Conservation (phyloP, 192 early-diverging fungal species). For the Coemansia sp. region DNA sequence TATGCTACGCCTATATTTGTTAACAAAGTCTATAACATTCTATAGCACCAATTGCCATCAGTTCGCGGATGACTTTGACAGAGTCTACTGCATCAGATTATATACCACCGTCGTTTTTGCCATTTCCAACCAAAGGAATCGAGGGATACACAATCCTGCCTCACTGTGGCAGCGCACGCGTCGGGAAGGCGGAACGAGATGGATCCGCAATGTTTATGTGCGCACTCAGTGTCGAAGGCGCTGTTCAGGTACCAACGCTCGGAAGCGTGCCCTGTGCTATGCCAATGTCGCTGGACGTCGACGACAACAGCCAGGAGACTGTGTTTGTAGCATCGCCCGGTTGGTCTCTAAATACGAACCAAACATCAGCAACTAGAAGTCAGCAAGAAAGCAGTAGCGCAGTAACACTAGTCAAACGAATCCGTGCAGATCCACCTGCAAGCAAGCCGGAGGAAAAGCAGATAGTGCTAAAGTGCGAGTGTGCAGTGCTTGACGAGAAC, state of each 20-base stretch:
- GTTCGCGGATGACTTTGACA: constrained; percentile 20
- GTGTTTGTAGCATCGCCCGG: constrained; percentile 31
- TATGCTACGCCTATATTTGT: not conserved
- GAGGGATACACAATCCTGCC: constrained; percentile 27
- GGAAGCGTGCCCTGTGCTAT: constrained; percentile 20
- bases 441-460: no score
- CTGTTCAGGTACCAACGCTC: constrained; percentile 27
- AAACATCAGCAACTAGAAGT: not conserved
- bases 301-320: constrained; percentile 16
- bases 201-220: constrained; percentile 22
- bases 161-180: constrained; percentile 34
- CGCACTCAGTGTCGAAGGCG: constrained; percentile 37
- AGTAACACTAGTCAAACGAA: no score
- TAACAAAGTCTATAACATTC: no score
- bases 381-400: no score
- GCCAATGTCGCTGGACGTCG: constrained; percentile 28
- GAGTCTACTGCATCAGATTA: constrained; percentile 14
- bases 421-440: no score
- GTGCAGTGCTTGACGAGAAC: no score
- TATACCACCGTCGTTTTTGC: constrained; percentile 22
- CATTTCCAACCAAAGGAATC: not conserved
- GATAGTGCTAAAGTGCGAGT: no score
- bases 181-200: constrained; percentile 19
- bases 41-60: constrained; percentile 16
- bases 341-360: not conserved